phyloP scores from a whole-genome alignment of 1,284 basidiomycete species.

The Xerocomus nothofagi region DNA sequence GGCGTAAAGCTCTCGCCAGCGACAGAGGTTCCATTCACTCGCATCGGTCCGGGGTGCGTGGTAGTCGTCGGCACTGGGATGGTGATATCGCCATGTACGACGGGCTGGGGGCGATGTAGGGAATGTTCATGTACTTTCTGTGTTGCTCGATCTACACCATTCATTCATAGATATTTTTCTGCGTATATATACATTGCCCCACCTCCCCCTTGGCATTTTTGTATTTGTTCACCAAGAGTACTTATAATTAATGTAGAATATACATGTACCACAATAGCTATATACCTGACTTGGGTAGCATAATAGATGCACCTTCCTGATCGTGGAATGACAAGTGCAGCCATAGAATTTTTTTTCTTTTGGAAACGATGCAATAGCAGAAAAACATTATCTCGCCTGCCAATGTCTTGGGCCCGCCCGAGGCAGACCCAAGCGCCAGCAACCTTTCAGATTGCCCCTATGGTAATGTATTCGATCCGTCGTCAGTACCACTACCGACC shows the following conservation, averaged over 20 bases:
- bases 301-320: conserved; percentile 9
- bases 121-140: not conserved
- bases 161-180: conserved; percentile 11
- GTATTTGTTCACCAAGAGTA: conserved; percentile 13
- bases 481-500: not conserved
- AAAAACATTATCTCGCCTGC: not conserved
- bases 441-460: not conserved
- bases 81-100: conserved; percentile 37
- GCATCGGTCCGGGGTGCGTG: conserved; percentile 20
- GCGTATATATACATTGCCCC: conserved; percentile 6
- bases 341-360: too few species aligned
- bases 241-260: conserved; percentile 33
- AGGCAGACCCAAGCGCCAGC: not conserved
- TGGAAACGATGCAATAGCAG: not conserved
- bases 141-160: conserved; percentile 16
- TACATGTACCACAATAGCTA: conserved; percentile 29
- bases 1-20: conserved; percentile 28
- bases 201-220: conserved; percentile 19
- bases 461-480: conserved; percentile 1
- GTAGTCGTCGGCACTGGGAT: conserved; percentile 17
- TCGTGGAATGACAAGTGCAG: not conserved
- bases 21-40: conserved; percentile 36
- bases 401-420: too few species aligned
- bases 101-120: conserved; percentile 32
- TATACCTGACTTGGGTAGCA: conserved; percentile 11